Evolutionary conservation across 2,329 filamentous ascomycete genomes (phyloP).

Genomic region (Calonectria naviculata): DNA sequence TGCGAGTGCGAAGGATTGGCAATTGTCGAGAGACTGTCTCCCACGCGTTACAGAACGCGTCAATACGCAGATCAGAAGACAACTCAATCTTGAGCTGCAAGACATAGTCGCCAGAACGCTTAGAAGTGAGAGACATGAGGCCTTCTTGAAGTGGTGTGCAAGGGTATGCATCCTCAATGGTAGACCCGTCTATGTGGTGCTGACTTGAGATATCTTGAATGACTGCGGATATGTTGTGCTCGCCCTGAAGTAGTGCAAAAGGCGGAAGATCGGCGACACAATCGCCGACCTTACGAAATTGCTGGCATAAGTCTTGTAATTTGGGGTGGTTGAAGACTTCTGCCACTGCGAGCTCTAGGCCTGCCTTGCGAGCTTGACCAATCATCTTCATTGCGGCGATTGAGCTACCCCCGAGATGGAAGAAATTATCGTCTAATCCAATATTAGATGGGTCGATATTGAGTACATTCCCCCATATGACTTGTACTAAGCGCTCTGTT

Average conservation of each 20-base stretch:
- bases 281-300: neutral
- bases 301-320: neutral
- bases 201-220: neutral
- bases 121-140: conserved; percentile 44
- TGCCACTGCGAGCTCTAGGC: conserved; percentile 16
- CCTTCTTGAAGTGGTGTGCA: conserved; percentile 49
- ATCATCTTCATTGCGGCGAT: conserved; percentile 61
- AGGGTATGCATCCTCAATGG: conserved; percentile 46
- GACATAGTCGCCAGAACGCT: conserved; percentile 27
- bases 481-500: conserved; percentile 39
- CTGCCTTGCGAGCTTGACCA: conserved; percentile 12
- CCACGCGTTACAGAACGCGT: conserved; percentile 25
- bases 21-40: neutral
- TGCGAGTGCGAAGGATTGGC: conserved; percentile 52
- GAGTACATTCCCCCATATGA: conserved; percentile 52
- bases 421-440: conserved; percentile 58
- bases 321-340: conserved; percentile 26
- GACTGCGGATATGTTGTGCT: neutral
- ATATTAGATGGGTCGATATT: conserved; percentile 46
- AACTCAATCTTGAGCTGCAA: conserved; percentile 27
- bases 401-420: conserved; percentile 62
- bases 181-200: neutral
- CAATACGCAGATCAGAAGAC: conserved; percentile 4
- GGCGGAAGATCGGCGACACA: neutral
- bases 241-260: neutral